A percentile compares a stretch with the other conserved stretches of the same genome.
These are phyloP conservation scores for Penicillium sp. DNA, from an alignment of 2,329 filamentous ascomycete species.

Conservation along the genomic window DNA sequence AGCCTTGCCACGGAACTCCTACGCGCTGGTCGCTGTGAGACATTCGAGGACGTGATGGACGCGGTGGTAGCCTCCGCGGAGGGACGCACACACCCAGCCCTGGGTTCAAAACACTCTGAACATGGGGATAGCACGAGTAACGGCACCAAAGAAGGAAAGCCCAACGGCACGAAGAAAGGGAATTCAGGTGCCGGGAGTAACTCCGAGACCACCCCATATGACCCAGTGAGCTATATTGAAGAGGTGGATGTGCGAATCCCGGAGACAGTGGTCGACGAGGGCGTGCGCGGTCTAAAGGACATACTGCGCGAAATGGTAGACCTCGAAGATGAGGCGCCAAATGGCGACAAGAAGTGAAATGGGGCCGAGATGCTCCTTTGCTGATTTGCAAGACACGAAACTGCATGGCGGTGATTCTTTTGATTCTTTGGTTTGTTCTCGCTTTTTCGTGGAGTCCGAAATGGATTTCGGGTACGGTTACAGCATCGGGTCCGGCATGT, in stretches of 20 bases:
- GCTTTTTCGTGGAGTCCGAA: conserved; percentile 15
- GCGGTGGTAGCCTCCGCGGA: conserved; percentile 47
- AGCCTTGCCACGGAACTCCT: conserved; percentile 52
- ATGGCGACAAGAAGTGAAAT: conserved; percentile 21
- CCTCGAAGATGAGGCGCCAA: conserved; percentile 36
- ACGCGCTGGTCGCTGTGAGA: conserved; percentile 52
- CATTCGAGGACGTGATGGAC: conserved; percentile 52
- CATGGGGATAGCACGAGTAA: conserved; percentile 19
- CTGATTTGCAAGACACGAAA: conserved; percentile 4
- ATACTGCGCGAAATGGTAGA: conserved; percentile 49
- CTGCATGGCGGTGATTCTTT: conserved; percentile 17
- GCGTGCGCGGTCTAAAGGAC: conserved; percentile 47
- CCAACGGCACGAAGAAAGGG: conserved; percentile 18
- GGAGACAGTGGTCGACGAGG: conserved; percentile 45
- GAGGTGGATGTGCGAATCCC: conserved; percentile 47
- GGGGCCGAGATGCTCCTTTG: not conserved
- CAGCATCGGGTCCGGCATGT: conserved; percentile 12
- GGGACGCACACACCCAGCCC: conserved; percentile 29
- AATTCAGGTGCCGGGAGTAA: conserved; percentile 19
- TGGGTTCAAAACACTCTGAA: conserved; percentile 19
- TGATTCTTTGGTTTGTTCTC: conserved; percentile 1
- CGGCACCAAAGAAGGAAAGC: conserved; percentile 8
- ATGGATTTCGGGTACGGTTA: conserved; percentile 13
- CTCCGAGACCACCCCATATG: conserved; percentile 14
- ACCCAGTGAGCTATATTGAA: conserved; percentile 29